A percentile compares a stretch with the other conserved stretches of the same genome.
These are phyloP conservation scores for Haplosporangium sp. DNA, from an alignment of 371 early-diverging fungal species.

Conservation along the genomic window DNA sequence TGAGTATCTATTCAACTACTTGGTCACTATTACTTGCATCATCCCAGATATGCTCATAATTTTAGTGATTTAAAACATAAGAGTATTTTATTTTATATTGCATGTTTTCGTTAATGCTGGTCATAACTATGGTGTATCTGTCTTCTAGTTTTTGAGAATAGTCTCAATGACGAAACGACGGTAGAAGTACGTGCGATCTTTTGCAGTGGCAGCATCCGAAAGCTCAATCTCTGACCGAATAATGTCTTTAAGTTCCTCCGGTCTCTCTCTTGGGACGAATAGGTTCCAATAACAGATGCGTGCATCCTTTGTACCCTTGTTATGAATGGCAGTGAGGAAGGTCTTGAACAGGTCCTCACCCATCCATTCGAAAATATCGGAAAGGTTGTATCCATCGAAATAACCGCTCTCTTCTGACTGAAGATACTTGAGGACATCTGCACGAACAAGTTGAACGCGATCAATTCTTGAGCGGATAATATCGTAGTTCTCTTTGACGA, in stretches of 20 bases:
- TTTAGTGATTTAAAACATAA: background rate
- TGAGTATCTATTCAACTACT: no score
- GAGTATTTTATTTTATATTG: background rate
- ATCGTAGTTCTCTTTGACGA: constrained; percentile 47
- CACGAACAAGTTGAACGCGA: constrained; percentile 40
- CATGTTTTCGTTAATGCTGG: background rate
- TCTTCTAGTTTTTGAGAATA: constrained; percentile 35
- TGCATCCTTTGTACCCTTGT: constrained; percentile 48
- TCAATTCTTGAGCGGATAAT: constrained; percentile 48
- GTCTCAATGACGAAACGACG: constrained; percentile 56
- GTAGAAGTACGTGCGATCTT: constrained; percentile 56
- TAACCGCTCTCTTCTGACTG: constrained; percentile 53
- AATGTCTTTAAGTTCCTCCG: constrained; percentile 43
- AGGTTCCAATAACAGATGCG: constrained; percentile 57
- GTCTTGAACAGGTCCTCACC: constrained; percentile 48
- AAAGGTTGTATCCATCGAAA: constrained; percentile 55
- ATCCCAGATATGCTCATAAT: no score
- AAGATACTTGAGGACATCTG: constrained; percentile 55
- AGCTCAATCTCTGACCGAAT: constrained; percentile 50
- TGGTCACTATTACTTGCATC: no score
- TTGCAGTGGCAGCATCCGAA: constrained; percentile 46
- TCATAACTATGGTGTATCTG: background rate
- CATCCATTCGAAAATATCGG: constrained; percentile 58
- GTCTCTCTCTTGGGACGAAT: constrained; percentile 53
- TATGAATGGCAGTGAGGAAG: constrained; percentile 48